Base-by-base conservation (phyloP, 2,329 filamentous ascomycete species). In the Alternaria ethzedia region DNA sequence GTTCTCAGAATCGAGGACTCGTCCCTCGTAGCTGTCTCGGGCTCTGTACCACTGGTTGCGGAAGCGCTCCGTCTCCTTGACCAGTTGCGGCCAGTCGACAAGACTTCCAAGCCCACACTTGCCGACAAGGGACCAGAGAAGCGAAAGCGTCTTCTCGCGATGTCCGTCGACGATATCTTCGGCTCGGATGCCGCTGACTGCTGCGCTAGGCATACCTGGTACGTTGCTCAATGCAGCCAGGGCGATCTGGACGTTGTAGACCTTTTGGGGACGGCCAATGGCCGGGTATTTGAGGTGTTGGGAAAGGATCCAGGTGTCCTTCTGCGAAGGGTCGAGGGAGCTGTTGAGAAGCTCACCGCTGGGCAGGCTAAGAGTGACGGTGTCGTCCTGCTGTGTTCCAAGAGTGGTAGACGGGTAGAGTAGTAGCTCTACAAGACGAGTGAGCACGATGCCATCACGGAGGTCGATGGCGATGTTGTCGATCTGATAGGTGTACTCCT, bases 101-200 rank as follows among this genome's bases (percentile, higher is more conserved):
- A 90, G 80, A 7, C 76, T 79, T 6, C 79, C 75, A 8, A 90
- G 77, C 2, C 87, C 87, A 79, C 85, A 86, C 74, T 83, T 84
- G 44, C 85, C 85, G 41, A 90, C 84, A 21, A 90, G 79, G 4
- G 82, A 81, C 88, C 88, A 90, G 6, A 91, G 80, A 10, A 90
- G 79, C 6, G 83, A 84, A 47, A 90, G 81, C 0, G 88, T 90
- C 75, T 87, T 89, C 70, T 90, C 88, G 9, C 88, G 84, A 68
- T 89, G 87, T 3, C 88, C 88, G 67, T 90, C 84, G 7, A 90
- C 87, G 50, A 90, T 85, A 58, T 90, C 86, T 43, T 86, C 84
- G 0, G 88, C 83, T 13, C 78, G 82, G 36, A 89, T 78, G 32
- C 81, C 79, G 21, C 78, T 75, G 6, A 82, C 73, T 12, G 85